These are phyloP conservation scores for Picochlorum sp. DNA, from an alignment of 139 green algal genomes.

Conservation along the genomic window DNA sequence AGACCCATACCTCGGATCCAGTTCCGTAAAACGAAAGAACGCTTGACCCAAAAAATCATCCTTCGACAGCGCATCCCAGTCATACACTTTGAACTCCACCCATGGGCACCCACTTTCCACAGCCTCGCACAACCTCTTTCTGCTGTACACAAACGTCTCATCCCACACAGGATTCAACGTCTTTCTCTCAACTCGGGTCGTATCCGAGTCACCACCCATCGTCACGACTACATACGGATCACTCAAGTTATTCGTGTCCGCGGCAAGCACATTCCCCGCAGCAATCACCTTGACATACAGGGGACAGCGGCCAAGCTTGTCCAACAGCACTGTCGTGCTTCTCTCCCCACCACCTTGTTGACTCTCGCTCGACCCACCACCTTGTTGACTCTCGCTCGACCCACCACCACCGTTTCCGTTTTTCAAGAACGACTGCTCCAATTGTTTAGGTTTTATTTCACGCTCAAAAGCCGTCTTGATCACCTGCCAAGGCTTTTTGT, in stretches of 20 bases:
- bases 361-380: too few relatives aligned
- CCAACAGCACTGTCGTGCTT: too few relatives aligned
- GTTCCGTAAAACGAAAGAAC: neutral
- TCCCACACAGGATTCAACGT: slow-evolving; percentile 20
- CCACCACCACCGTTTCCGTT: too few relatives aligned
- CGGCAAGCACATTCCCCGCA: slow-evolving; percentile 2
- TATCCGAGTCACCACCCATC: slow-evolving; percentile 4
- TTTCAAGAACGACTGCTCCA: too few relatives aligned
- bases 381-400: too few relatives aligned
- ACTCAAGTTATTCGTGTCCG: slow-evolving; percentile 14
- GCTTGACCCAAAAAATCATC: slow-evolving; percentile 30
- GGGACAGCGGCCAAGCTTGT: too few relatives aligned
- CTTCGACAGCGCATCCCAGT: slow-evolving; percentile 15
- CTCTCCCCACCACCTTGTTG: too few relatives aligned
- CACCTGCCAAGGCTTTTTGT: too few relatives aligned
- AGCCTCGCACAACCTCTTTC: neutral
- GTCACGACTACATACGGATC: slow-evolving; percentile 24
- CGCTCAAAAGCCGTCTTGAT: too few relatives aligned
- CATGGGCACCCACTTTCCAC: neutral
- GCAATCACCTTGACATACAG: slow-evolving; percentile 17
- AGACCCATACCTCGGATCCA: neutral
- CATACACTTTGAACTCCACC: slow-evolving; percentile 11
- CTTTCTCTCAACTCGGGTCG: slow-evolving; percentile 11
- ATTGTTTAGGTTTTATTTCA: too few relatives aligned
- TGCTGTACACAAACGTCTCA: slow-evolving; percentile 10